These are phyloP conservation scores for Termitomyces sp. DNA, from an alignment of 768 basidiomycete species.

Conservation along the genomic window DNA sequence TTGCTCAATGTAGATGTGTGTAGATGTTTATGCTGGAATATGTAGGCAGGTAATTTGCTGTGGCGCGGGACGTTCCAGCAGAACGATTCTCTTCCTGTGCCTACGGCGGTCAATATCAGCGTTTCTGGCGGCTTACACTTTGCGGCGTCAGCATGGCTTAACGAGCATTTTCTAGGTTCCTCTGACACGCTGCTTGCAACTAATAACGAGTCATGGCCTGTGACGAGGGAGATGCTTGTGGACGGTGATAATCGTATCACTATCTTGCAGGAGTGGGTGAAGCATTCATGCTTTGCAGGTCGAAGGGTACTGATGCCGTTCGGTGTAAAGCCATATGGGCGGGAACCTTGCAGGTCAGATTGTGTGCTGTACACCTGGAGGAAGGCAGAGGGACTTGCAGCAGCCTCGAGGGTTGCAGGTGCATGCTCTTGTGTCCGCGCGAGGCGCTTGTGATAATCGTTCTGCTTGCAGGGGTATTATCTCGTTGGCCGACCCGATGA, in stretches of 20 bases:
- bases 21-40: background rate
- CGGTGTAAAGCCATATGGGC: conserved; percentile 11
- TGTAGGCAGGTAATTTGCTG: conserved; percentile 12
- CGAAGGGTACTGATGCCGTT: background rate
- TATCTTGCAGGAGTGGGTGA: conserved; percentile 11
- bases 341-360: conserved; percentile 15
- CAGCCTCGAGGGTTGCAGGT: conserved; percentile 14
- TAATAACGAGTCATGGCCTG: conserved; percentile 12
- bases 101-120: conserved; percentile 12
- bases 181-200: conserved; percentile 11
- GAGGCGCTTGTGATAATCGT: no score
- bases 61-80: conserved; percentile 14
- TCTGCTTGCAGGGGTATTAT: conserved; percentile 9
- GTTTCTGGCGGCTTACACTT: conserved; percentile 13
- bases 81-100: conserved; percentile 1
- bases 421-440: background rate
- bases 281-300: background rate
- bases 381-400: conserved; percentile 13
- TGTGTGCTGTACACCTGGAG: conserved; percentile 15
- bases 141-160: conserved; percentile 13
- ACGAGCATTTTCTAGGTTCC: conserved; percentile 10
- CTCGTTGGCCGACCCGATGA: conserved; percentile 7
- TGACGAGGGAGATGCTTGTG: conserved; percentile 8
- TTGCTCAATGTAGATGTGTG: background rate
- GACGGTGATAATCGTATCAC: conserved; percentile 9